A percentile compares a stretch with the other conserved stretches of the same genome.
Evolutionary conservation across 805 yeast species (phyloP).

Genomic region (Saccharomycopsis sp.): DNA sequence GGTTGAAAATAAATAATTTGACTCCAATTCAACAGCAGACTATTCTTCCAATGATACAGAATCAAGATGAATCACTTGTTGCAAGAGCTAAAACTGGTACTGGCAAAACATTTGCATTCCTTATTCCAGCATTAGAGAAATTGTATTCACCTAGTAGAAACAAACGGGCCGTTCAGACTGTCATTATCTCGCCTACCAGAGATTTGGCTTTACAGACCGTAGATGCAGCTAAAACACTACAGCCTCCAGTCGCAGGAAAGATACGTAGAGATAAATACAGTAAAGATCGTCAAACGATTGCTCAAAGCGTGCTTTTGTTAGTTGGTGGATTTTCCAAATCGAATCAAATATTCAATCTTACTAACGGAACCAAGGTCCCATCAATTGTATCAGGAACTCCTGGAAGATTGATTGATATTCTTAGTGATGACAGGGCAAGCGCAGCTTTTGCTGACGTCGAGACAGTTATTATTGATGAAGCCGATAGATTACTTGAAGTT

Average conservation of each 20-base stretch:
- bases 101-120: slow-evolving; percentile 87
- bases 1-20: slow-evolving; percentile 26
- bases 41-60: slow-evolving; percentile 47
- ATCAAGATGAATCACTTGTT: slow-evolving; percentile 56
- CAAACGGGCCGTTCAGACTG: slow-evolving; percentile 41
- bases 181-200: slow-evolving; percentile 84
- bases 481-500: slow-evolving; percentile 77
- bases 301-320: slow-evolving; percentile 21
- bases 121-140: slow-evolving; percentile 54
- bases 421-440: slow-evolving; percentile 40
- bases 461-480: slow-evolving; percentile 80
- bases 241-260: slow-evolving; percentile 25
- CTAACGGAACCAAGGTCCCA: slow-evolving; percentile 32
- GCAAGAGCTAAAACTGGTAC: slow-evolving; percentile 94
- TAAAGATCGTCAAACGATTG: slow-evolving; percentile 23
- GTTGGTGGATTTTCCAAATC: background rate
- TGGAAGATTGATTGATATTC: slow-evolving; percentile 67
- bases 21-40: slow-evolving; percentile 68
- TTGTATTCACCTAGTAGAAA: slow-evolving; percentile 27
- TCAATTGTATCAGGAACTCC: slow-evolving; percentile 83
- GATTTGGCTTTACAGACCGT: slow-evolving; percentile 81
- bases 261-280: slow-evolving; percentile 24
- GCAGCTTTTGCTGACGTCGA: slow-evolving; percentile 40
- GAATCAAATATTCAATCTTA: slow-evolving; percentile 32
- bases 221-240: slow-evolving; percentile 48